Percentiles rank a stretch among this genome's conserved stretches.
These are phyloP conservation scores for Babesia divergens DNA, from an alignment of 169 alveolate species.

Conservation along the genomic window DNA sequence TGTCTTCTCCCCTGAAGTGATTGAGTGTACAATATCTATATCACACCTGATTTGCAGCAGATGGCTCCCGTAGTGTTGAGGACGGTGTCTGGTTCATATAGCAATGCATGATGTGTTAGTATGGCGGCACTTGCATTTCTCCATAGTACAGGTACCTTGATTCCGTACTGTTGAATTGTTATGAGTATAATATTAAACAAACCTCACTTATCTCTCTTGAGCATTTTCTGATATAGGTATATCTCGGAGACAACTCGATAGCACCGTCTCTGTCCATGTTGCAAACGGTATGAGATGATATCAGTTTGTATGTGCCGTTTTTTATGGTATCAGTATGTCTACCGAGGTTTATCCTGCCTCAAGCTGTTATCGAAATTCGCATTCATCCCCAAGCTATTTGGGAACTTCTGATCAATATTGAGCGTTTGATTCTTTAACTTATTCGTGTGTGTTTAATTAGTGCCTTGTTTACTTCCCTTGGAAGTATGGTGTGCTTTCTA, in stretches of 20 bases:
- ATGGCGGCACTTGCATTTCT: conserved; percentile 66
- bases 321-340: too few species aligned
- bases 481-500: too few species aligned
- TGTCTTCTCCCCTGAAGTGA: conserved; percentile 80
- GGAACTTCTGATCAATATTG: too few species aligned
- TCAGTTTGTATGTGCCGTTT: too few species aligned
- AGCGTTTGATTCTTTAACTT: too few species aligned
- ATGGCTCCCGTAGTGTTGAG: conserved; percentile 84
- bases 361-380: too few species aligned
- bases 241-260: neutral
- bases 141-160: conserved; percentile 62
- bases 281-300: too few species aligned
- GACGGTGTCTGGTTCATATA: conserved; percentile 73
- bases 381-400: too few species aligned
- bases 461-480: too few species aligned
- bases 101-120: conserved; percentile 78
- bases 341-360: too few species aligned
- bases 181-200: neutral
- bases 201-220: conserved; percentile 4
- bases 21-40: neutral
- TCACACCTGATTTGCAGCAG: conserved; percentile 74
- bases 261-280: conserved; percentile 3
- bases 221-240: neutral
- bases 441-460: too few species aligned
- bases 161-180: conserved; percentile 28